These are phyloP conservation scores for Jaminaea rosea DNA, from an alignment of 1,284 basidiomycete species.

Conservation along the genomic window DNA sequence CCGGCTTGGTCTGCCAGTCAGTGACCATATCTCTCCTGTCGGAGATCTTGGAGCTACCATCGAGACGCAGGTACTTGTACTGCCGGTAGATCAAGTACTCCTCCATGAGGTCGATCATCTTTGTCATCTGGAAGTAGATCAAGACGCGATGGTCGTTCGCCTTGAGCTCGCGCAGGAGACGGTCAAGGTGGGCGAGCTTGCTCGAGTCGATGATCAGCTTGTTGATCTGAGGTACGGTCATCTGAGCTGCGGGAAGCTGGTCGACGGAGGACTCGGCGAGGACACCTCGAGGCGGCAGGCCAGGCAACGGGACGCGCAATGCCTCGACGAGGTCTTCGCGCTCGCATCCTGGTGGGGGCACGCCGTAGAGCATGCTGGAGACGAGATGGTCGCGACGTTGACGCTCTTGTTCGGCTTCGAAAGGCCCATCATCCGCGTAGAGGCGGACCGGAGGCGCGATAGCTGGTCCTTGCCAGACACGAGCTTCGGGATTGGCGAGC, in stretches of 20 bases:
- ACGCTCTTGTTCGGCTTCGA: constrained; percentile 63
- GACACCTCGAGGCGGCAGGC: constrained; percentile 62
- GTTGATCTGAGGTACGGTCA: constrained; percentile 91
- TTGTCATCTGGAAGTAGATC: constrained; percentile 99
- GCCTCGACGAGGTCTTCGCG: constrained; percentile 52
- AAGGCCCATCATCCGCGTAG: constrained; percentile 67
- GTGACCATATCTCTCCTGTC: constrained; percentile 98
- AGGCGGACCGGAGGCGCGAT: constrained; percentile 75
- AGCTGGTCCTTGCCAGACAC: constrained; percentile 71
- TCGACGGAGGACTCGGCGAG: constrained; percentile 60
- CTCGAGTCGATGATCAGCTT: constrained; percentile 93
- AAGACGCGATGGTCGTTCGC: constrained; percentile 85
- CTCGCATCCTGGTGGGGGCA: constrained; percentile 63
- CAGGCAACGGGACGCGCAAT: constrained; percentile 57
- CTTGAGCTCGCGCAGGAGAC: constrained; percentile 83
- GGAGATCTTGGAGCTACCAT: constrained; percentile 89
- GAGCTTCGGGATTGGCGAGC: constrained; percentile 66
- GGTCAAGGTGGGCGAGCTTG: constrained; percentile 84
- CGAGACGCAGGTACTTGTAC: constrained; percentile 91
- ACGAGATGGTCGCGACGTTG: constrained; percentile 56
- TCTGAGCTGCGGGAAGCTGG: constrained; percentile 72
- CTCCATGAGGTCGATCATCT: constrained; percentile 99
- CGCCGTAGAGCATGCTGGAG: constrained; percentile 72
- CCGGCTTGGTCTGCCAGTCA: constrained; percentile 93
- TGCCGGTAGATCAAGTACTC: constrained; percentile 96